These are phyloP conservation scores for Inga oerstediana DNA, from an alignment of 306 rosid species.

Conservation along the genomic window DNA sequence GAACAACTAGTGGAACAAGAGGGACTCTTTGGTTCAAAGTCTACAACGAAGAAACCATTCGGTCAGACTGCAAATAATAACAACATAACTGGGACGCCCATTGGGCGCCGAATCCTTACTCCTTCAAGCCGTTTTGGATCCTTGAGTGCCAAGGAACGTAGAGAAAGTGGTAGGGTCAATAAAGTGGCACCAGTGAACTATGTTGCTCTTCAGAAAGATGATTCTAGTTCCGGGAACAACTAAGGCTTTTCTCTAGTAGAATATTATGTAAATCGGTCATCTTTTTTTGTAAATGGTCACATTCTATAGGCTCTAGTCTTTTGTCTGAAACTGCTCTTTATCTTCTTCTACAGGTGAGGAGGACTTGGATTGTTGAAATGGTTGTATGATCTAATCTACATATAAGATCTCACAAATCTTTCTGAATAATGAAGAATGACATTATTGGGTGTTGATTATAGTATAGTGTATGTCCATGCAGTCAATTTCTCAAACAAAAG, in stretches of 20 bases:
- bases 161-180: constrained; percentile 66
- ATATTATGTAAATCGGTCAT: constrained; percentile 37
- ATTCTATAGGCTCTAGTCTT: constrained; percentile 21
- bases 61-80: constrained; percentile 64
- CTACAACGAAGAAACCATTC: constrained; percentile 72
- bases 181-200: constrained; percentile 68
- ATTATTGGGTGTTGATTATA: not conserved
- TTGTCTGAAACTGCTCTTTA: constrained; percentile 17
- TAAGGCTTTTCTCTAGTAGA: constrained; percentile 33
- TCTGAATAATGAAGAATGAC: constrained; percentile 1
- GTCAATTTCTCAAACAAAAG: not conserved
- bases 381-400: constrained; percentile 13
- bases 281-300: constrained; percentile 31
- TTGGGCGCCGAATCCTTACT: constrained; percentile 55
- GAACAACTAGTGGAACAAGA: constrained; percentile 81
- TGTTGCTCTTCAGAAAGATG: constrained; percentile 86
- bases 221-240: constrained; percentile 49
- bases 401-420: not conserved
- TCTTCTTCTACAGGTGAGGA: constrained; percentile 15
- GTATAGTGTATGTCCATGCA: not conserved
- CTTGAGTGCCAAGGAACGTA: constrained; percentile 58
- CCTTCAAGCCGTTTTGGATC: constrained; percentile 57
- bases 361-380: constrained; percentile 25
- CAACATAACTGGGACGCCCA: constrained; percentile 70
- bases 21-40: constrained; percentile 73